Evolutionary conservation across 345 rosid species (phyloP), one percentile per base, ranked within the genome.

Genomic region (Lenwebbia sp.): DNA sequence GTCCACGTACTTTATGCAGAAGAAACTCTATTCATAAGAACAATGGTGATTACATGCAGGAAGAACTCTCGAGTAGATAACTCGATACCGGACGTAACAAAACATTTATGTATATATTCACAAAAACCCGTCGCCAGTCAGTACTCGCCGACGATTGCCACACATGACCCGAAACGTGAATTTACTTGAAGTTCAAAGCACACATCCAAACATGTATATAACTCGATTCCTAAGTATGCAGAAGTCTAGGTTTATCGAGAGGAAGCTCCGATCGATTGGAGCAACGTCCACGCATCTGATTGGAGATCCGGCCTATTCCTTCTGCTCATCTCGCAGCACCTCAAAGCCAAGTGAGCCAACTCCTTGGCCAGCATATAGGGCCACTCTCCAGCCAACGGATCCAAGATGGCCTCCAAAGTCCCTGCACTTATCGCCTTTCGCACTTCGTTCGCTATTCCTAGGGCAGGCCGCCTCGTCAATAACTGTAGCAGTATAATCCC

Each of bases 401-500:
- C 75, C 40, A 62, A 62, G 21, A 62, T 62, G n/a, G 10, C 58
- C 26, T 55, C n/a, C 11, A 55, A 55, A 55, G 58, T 23, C 75
- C 41, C 75, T 15, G 75, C 75, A 15, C 37, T 0, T 2, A 30
- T 30, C 5, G 41, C 75, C 40, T 1, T 30, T 15, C 33, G 75
- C 75, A 62, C 62, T 62, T 30, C 41, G 19, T 74, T 75, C 3
- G n/a, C 53, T 22, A 62, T 33, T 62, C 75, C 41, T 7, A 62
- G 9, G 37, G 96, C 93, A 52, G 90, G 87, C 87, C 90, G 93
- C 85, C 98, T 96, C 7, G 99, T 96, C 88, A 96, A 88, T 88
- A 96, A 84, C 83, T 95, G 90, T 83, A 96, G 86, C 83, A 95
- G 86, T 84, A 95, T 91, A 83, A 96, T 85, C 51, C 99, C 99